Conservation (phyloP, 768 basidiomycete genomes). For the Termitomyces titanicus region DNA sequence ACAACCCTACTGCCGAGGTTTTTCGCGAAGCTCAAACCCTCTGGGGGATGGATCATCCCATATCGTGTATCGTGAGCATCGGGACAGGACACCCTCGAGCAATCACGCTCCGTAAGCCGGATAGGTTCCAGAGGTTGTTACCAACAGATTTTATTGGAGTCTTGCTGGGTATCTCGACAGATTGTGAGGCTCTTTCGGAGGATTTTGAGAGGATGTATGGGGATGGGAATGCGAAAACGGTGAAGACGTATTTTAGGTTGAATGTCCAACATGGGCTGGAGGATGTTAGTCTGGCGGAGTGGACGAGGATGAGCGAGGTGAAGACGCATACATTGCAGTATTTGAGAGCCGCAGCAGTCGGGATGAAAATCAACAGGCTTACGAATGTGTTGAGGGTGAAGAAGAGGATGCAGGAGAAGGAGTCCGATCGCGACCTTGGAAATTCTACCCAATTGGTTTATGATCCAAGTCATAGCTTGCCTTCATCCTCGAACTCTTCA, state of each 20-base stretch:
- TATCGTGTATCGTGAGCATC: slow-evolving; percentile 6
- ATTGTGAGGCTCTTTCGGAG: slow-evolving; percentile 3
- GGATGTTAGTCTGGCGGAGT: slow-evolving; percentile 3
- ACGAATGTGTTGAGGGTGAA: neutral
- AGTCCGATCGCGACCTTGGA: too few relatives aligned
- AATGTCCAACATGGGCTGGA: slow-evolving; percentile 10
- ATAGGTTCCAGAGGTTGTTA: neutral
- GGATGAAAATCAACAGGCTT: neutral
- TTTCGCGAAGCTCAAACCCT: neutral
- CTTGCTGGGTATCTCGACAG: slow-evolving; percentile 3
- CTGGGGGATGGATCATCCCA: neutral
- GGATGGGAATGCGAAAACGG: neutral
- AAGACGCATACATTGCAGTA: slow-evolving; percentile 2
- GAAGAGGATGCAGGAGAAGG: too few relatives aligned
- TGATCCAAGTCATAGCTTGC: too few relatives aligned
- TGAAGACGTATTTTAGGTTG: neutral
- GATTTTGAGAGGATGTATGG: neutral
- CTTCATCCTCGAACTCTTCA: too few relatives aligned
- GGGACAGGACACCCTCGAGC: slow-evolving; percentile 2
- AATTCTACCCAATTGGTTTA: too few relatives aligned
- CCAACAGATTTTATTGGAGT: neutral
- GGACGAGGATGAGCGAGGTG: slow-evolving; percentile 3
- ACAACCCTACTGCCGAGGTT: slow-evolving; percentile 9
- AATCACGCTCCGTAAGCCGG: neutral
- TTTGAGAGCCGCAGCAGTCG: neutral